Evolutionary conservation across 1,284 basidiomycete species (phyloP), one percentile per base, ranked within the genome.

Genomic region (Pulveroboletus sp.): DNA sequence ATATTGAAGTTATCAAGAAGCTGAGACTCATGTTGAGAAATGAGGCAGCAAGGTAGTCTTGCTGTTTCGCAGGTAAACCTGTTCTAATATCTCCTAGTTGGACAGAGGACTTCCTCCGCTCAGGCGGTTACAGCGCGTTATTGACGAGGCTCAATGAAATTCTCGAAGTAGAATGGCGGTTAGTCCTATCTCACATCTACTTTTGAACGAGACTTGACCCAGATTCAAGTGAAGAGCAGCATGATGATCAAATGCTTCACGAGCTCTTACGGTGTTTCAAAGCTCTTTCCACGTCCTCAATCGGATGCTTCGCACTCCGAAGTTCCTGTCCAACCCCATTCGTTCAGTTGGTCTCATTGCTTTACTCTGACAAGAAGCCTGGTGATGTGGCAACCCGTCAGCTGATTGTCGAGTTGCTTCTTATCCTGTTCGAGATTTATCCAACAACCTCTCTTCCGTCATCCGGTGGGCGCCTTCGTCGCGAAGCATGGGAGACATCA

Each of bases 351-450:
- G 81, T 94, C 15, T 77, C 85, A 4, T 81, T 99, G 4, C 80
- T 99, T 5, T 98, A 93, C 74, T 96, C 94, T 2, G 96, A 98
- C 77, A 98, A 98, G 78, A 96, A 95, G 70, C 96, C 96, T 0
- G 96, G 96, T 40, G 96, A 99, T 52, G 80, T 98, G 3, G 81
- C 86, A 2, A 91, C 92, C 5, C 86, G 96, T 39, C 94, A 96
- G 68, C 82, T 98, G 49, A 94, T 99, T 50, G 77, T 93, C 50
- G 96, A 99, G 57, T 77, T 97, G 17, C 79, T 96, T 42, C 77
- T 89, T 17, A 81, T 90, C 52, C 76, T 96, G 12, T 95, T 95
- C 66, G 92, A 96, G 18, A 75, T 98, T 35, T 96, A 91, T 70
- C 86, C 89, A 5, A 67, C 81, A 4, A 83, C 84, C 0, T 78